Base-by-base conservation (phyloP, 1,284 basidiomycete genomes). In the Trichosporon ovoides region DNA sequence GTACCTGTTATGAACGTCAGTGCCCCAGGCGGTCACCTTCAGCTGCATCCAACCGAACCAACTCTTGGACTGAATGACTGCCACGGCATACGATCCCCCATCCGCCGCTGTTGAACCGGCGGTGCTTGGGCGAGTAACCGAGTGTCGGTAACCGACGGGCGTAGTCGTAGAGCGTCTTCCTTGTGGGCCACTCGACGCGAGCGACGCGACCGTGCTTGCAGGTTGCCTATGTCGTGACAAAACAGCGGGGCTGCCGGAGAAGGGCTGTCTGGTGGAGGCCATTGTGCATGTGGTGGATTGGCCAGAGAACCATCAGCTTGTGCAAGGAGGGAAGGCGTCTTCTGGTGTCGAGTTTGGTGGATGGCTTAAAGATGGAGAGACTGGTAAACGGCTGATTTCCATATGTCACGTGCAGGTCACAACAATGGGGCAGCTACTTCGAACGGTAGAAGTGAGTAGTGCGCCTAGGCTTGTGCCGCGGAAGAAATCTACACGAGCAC, bases 11-110 rank as follows among this genome's bases (percentile, higher is more conserved):
- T 14, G 3, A 18, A 33, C 5, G 20, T 28, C 33, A 49, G 19
- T 48, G 40, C 18, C 38, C 22, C 38, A 35, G 37, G 11, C n/a
- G 22, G 36, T 35, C 28, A 31, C 9, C 5, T 31, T 31, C 33
- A 20, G 20, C 31, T 13, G n/a, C n/a, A 22, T n/a, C 38, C 13
- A 18, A 24, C 40, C 53, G 1, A 43, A 46, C 48, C 40, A 50
- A 62, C 66, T 59, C 56, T 65, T 65, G 19, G 60, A 61, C 38
- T 63, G 62, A 3, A 69, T 60, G 9, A 72, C 51, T 4, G 70
- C 69, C 3, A 70, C 65, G 5, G 68, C 63, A 53, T 62, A 71
- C 28, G 53, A 46, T 0, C 60, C 66, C 13, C 57, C 58, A 12
- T 67, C 58, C 2, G 52, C 53, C 7, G 19, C n/a, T 1, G 18